Percentiles rank a stretch among this genome's conserved stretches.
phyloP scores from a whole-genome alignment of 768 basidiomycete genomes.

The Tricholoma matsutake region DNA sequence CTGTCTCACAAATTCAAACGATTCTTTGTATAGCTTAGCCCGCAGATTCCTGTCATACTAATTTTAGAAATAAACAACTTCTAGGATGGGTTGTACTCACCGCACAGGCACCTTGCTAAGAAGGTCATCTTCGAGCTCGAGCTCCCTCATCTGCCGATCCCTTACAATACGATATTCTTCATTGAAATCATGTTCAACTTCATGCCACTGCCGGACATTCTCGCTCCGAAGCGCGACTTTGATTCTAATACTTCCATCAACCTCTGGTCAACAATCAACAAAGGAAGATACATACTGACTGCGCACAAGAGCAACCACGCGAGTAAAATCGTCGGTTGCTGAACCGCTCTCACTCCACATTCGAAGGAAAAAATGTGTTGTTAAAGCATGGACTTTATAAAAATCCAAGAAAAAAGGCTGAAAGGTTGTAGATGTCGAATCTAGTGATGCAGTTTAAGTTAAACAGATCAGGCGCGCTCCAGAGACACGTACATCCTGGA shows the following conservation, averaged over 20 bases:
- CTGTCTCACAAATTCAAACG: constrained; percentile 83
- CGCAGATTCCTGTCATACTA: constrained; percentile 64
- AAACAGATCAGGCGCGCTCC: not conserved
- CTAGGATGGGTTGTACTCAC: constrained; percentile 40
- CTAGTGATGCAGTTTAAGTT: constrained; percentile 32
- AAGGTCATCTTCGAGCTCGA: constrained; percentile 86
- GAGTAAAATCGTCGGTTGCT: constrained; percentile 68
- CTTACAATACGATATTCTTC: constrained; percentile 86
- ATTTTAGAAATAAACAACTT: constrained; percentile 2
- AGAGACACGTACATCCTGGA: constrained; percentile 64
- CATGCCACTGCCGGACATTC: constrained; percentile 75
- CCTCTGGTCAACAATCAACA: not conserved
- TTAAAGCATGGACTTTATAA: constrained; percentile 74
- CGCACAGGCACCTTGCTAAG: constrained; percentile 82
- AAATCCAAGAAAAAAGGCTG: constrained; percentile 89
- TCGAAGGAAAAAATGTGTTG: constrained; percentile 82
- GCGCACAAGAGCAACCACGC: constrained; percentile 72
- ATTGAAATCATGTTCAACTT: constrained; percentile 77
- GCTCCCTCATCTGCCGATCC: constrained; percentile 86
- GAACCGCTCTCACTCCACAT: constrained; percentile 92
- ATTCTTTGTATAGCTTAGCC: constrained; percentile 84
- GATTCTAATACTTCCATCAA: constrained; percentile 44
- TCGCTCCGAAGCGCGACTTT: constrained; percentile 75
- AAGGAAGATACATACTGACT: constrained; percentile 66
- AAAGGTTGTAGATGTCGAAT: constrained; percentile 77